Conservation (phyloP, 768 basidiomycete species). For the Suillus cothurnatus region DNA sequence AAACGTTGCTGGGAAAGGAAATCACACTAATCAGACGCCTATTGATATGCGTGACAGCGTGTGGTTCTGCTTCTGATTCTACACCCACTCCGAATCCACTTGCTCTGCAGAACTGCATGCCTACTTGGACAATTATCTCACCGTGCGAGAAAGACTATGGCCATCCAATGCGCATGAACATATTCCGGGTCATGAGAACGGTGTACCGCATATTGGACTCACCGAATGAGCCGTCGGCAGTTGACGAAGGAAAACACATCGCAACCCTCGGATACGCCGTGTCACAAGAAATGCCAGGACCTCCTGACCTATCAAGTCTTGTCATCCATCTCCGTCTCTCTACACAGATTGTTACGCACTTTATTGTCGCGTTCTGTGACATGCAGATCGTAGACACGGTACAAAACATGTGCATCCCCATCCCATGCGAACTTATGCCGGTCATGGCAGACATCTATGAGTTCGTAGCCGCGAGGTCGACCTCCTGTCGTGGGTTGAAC, state of each 20-base stretch:
- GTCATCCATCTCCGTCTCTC: not conserved
- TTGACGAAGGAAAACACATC: not conserved
- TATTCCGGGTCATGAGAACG: not conserved
- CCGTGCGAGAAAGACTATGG: not conserved
- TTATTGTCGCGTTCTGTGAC: not conserved
- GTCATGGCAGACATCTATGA: not conserved
- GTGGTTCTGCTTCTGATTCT: not conserved
- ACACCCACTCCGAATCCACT: not conserved
- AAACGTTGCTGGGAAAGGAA: not conserved
- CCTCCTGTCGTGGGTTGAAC: not conserved
- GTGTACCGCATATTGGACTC: not conserved
- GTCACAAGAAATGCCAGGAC: not conserved
- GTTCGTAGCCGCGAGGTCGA: not conserved
- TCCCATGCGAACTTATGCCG: not conserved
- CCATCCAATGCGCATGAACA: constrained; percentile 3
- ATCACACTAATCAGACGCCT: not conserved
- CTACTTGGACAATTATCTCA: not conserved
- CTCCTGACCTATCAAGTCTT: not conserved
- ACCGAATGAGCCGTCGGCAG: not conserved
- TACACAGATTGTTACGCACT: not conserved
- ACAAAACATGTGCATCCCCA: not conserved
- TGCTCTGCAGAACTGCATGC: not conserved
- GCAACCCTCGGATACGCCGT: not conserved
- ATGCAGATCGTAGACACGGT: not conserved
- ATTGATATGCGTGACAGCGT: not conserved